Evolutionary conservation across 495 filamentous ascomycete genomes (phyloP), one percentile per base, ranked within the genome.

Genomic region (Annulohypoxylon nitens): DNA sequence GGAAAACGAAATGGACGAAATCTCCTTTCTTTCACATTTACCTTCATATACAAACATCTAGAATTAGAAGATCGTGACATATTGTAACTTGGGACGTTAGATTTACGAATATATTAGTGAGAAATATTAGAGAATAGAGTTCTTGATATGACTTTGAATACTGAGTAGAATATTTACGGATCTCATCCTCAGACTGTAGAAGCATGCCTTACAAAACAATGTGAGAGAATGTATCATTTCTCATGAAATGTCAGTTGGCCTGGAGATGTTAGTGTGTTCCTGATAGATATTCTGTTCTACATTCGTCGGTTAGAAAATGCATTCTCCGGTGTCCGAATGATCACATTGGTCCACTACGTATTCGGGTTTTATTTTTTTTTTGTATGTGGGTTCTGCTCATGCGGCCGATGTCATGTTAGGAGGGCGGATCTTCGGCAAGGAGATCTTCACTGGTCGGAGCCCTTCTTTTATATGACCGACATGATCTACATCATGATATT

Each of bases 1-100:
- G 59, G 64, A 68, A 73, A 73, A 67, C 9, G 70, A 43, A 33
- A 8, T 11, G 26, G 3, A 45, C 51, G 26, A 48, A 64, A 50
- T 64, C 63, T 68, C 59, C 70, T 12, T 68, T 67, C 70, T 30
- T 47, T 18, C 37, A 36, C 43, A 16, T 25, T 61, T 12, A 53
- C 25, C 8, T 50, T 16, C 39, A n/a, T 53, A 71, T 14, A 14
- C n/a, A 53, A 50, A 16, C 7, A 7, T 30, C 33, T 37, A 23
- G 10, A 23, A 41, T 16, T 9, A 39, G 18, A 10, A 51, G 2
- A 18, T 60, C 7, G 41, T 6, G 26, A 50, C 23, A 12, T 11
- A 26, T 23, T 9, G 18, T 23, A 25, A 6, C 23, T 34, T 14
- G 8, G 30, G 2, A 16, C 43, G 11, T 12, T 59, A 9, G 18